A percentile compares a stretch with the other conserved stretches of the same genome.
phyloP scores from a whole-genome alignment of 1,284 basidiomycete species.

The Papiliotrema nemorosa region DNA sequence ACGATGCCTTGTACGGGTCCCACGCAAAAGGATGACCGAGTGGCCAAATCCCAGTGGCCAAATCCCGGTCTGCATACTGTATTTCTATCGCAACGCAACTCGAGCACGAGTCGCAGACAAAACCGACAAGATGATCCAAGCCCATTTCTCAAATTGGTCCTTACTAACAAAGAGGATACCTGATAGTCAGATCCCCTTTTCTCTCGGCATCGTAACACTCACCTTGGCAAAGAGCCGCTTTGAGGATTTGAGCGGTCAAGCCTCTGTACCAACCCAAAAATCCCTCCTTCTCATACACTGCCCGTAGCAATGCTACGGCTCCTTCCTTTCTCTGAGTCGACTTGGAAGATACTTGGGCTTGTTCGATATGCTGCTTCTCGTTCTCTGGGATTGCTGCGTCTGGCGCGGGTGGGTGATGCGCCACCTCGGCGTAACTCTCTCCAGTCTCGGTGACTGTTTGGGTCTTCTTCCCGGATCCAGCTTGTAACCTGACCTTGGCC shows the following conservation, averaged over 20 bases:
- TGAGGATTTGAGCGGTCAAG: constrained; percentile 58
- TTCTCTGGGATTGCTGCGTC: constrained; percentile 10
- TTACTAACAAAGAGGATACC: constrained; percentile 51
- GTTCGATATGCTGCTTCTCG: constrained; percentile 7
- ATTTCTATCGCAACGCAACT: too few relatives aligned
- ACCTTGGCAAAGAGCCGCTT: constrained; percentile 59
- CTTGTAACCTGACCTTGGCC: constrained; percentile 97
- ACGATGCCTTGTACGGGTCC: too few relatives aligned
- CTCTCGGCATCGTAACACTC: constrained; percentile 6
- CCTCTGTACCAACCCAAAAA: constrained; percentile 95
- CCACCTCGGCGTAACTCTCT: constrained; percentile 30
- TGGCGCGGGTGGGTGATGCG: constrained; percentile 34
- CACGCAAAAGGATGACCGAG: too few relatives aligned
- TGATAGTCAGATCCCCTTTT: constrained; percentile 5
- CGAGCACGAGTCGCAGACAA: constrained; percentile 30
- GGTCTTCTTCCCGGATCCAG: constrained; percentile 45
- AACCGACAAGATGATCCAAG: constrained; percentile 53
- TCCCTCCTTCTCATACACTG: constrained; percentile 72
- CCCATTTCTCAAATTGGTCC: constrained; percentile 49
- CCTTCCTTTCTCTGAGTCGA: constrained; percentile 10
- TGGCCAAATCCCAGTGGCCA: too few relatives aligned
- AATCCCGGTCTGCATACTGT: too few relatives aligned
- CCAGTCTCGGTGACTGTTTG: not conserved
- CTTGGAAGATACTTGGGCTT: not conserved
- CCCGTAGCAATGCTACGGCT: constrained; percentile 57